A percentile compares a stretch with the other conserved stretches of the same genome.
Evolutionary conservation across 2,329 filamentous ascomycete species (phyloP).

Genomic region (Chaetomium strumarium): DNA sequence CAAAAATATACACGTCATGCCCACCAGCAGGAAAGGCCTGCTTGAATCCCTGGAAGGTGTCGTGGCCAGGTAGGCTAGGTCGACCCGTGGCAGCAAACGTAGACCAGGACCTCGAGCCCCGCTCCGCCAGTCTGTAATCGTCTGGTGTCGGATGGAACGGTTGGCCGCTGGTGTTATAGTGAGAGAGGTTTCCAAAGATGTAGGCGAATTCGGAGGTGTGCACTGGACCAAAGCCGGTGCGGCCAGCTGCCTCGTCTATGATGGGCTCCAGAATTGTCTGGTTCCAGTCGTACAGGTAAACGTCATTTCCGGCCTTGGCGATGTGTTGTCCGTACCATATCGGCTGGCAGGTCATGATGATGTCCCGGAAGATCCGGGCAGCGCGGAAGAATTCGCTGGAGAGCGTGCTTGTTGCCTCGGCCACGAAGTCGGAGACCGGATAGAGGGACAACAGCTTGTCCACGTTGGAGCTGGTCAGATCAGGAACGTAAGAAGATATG

Average conservation of each 20-base stretch:
- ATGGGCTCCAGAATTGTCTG: constrained; percentile 3
- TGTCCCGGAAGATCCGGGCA: constrained; percentile 22
- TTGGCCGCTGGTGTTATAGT: neutral
- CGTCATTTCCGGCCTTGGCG: neutral
- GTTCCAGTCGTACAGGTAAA: constrained; percentile 10
- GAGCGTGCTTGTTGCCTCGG: constrained; percentile 13
- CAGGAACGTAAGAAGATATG: constrained; percentile 1
- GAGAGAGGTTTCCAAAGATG: constrained; percentile 2
- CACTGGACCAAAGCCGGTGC: neutral
- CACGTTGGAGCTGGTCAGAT: constrained; percentile 19
- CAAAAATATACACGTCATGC: neutral
- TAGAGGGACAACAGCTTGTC: constrained; percentile 28
- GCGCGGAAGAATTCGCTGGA: constrained; percentile 23
- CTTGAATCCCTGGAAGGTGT: neutral
- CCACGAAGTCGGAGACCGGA: constrained; percentile 22
- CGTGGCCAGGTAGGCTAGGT: neutral
- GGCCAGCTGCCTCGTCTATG: neutral
- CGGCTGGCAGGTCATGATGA: constrained; percentile 22
- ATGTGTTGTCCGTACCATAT: neutral
- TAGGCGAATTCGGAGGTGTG: constrained; percentile 8
- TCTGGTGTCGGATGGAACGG: neutral
- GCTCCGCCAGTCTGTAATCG: neutral
- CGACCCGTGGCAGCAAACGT: neutral
- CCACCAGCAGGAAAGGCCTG: neutral
- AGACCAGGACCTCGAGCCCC: neutral